Evolutionary conservation across 2,329 filamentous ascomycete species (phyloP).

Genomic region (Colletotrichum spaethianum): DNA sequence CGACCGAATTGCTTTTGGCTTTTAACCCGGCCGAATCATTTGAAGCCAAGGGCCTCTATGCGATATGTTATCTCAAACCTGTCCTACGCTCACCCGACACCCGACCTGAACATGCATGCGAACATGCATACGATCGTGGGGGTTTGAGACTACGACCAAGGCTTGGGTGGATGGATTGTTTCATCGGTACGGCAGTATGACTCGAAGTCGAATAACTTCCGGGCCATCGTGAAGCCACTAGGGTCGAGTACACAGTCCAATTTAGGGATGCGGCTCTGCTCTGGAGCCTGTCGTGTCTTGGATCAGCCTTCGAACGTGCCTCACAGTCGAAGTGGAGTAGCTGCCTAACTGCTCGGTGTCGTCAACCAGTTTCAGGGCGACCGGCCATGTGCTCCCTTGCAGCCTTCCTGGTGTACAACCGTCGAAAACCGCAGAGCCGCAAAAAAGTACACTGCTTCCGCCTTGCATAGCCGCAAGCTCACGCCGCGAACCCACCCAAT

Average conservation of each 20-base stretch:
- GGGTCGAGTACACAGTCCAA: neutral
- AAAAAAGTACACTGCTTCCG: neutral
- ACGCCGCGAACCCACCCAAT: too few species aligned
- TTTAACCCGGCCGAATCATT: neutral
- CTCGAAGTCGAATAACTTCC: neutral
- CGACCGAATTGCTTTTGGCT: neutral
- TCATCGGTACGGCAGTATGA: neutral
- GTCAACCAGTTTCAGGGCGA: constrained; percentile 6
- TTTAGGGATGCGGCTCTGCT: neutral
- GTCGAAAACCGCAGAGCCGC: constrained; percentile 24
- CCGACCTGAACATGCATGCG: neutral
- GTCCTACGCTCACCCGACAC: neutral
- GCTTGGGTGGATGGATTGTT: constrained; percentile 3
- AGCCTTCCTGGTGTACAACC: neutral
- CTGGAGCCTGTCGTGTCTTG: neutral
- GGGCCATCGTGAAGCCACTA: neutral
- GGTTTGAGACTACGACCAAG: neutral
- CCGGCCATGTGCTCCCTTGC: neutral
- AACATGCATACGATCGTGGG: neutral
- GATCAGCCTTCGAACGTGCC: constrained; percentile 1
- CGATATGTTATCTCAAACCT: neutral
- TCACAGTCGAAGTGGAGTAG: constrained; percentile 8
- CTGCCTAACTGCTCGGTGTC: constrained; percentile 4
- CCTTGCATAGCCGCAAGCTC: constrained; percentile 17
- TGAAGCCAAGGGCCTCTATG: too few species aligned